Conservation (phyloP, 257 asterid species). For the Solanum stenotomum region DNA sequence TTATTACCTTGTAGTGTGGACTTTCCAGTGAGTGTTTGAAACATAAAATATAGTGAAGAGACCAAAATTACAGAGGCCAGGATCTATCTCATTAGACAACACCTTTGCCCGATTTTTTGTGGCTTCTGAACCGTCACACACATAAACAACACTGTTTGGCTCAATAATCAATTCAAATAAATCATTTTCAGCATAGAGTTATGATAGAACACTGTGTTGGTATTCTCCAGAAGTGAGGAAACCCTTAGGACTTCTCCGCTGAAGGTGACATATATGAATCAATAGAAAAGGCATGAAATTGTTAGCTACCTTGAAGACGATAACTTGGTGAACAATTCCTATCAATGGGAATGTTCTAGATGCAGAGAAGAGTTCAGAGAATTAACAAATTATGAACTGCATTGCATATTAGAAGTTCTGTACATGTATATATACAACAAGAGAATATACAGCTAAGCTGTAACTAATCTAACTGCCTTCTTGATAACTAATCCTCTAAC, state of each 20-base stretch:
- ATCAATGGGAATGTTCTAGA: no score
- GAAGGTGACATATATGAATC: neutral
- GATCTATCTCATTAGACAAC: conserved; percentile 79
- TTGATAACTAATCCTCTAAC: no score
- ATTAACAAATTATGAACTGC: no score
- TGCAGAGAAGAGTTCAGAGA: no score
- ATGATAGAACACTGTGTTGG: neutral
- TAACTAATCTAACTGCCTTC: no score
- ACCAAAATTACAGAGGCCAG: conserved; percentile 78
- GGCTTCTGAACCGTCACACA: conserved; percentile 45
- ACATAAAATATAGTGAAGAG: conserved; percentile 58
- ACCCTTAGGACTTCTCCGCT: neutral
- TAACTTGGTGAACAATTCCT: no score
- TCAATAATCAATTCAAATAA: neutral
- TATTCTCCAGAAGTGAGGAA: neutral
- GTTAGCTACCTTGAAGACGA: no score
- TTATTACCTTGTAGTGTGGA: conserved; percentile 64
- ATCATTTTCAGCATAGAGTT: neutral
- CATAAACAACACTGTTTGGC: neutral
- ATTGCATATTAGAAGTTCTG: no score
- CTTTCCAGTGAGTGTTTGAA: conserved; percentile 78
- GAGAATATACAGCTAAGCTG: no score
- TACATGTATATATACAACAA: no score
- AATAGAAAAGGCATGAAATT: neutral
- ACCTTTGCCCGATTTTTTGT: conserved; percentile 65